Base-by-base conservation (phyloP, 192 early-diverging fungal species). In the Linnemannia exigua region DNA sequence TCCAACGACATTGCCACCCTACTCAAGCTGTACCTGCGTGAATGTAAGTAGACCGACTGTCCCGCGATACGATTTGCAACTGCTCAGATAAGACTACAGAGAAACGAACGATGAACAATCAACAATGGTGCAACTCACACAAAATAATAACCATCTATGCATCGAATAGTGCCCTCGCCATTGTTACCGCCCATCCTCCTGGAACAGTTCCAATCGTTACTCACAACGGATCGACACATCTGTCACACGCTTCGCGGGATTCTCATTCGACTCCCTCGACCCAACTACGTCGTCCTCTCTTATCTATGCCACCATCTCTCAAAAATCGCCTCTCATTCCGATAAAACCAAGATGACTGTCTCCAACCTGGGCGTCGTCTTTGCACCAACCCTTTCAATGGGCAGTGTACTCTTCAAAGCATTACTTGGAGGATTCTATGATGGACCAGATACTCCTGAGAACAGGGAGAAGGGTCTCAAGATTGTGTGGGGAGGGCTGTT, bases 351-450 rank as follows among this genome's bases (percentile, higher is more conserved):
- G 67, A 94, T 94, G 93, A 92, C 86, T 3, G 88, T 90, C 5
- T 91, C 89, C 28, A 94, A 94, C 52, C 81, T 94, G 15, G 93
- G 88, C 1, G 77, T 93, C 0, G 91, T 94, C 36, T 94, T 94
- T 87, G 89, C 89, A n/a, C 93, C 93, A 15, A 93, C 89, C 9
- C 79, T 94, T 8, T 87, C 88, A 12, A 88, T 94, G n/a, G 88
- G 90, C 2, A 89, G 89, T 67, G 82, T 89, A 3, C 73, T 94
- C 20, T 94, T 94, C 70, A 88, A 89, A 38, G 87, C 89, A 7
- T 87, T 93, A 48, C 79, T 92, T 1, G 89, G 88, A 7, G 84
- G 84, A 37, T 86, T 80, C 28, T 80, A 80, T 36, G 79, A 86
- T 74, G 72, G 69, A 4, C 16, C 35, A 22, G 79, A 86, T 48